Evolutionary conservation across 164 flowering plant genomes (phyloP).

Genomic region (Berberis thunbergii): DNA sequence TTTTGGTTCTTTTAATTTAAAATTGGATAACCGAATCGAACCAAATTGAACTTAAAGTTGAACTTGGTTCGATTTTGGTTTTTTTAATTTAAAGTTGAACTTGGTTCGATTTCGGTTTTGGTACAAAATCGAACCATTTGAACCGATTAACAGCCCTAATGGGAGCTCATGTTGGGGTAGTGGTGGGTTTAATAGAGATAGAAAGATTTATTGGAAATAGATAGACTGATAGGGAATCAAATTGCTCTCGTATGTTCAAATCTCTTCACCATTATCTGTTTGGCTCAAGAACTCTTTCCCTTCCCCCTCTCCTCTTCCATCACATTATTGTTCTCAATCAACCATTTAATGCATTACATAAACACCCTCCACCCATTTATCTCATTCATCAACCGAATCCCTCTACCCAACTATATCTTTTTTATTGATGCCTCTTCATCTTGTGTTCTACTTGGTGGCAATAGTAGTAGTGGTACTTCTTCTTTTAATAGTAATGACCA

Average conservation of each 20-base stretch:
- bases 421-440: slow-evolving; percentile 23
- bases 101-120: no score
- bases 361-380: neutral
- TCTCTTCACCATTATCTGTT: slow-evolving; percentile 35
- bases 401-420: neutral
- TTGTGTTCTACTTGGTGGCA: slow-evolving; percentile 19
- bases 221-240: slow-evolving; percentile 20
- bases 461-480: slow-evolving; percentile 6
- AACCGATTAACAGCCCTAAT: no score
- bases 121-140: no score
- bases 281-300: slow-evolving; percentile 4
- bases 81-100: no score
- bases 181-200: no score
- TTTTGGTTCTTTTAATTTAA: no score
- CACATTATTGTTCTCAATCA: slow-evolving; percentile 1
- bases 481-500: slow-evolving; percentile 4
- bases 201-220: neutral
- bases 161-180: no score
- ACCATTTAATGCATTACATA: neutral
- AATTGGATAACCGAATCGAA: no score
- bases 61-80: no score
- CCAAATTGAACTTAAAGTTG: no score
- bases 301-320: neutral
- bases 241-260: slow-evolving; percentile 33
- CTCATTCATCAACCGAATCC: neutral